These are phyloP conservation scores for Aegilops tauschii DNA, from an alignment of 176 grass and related monocot genomes.

Conservation along the genomic window DNA sequence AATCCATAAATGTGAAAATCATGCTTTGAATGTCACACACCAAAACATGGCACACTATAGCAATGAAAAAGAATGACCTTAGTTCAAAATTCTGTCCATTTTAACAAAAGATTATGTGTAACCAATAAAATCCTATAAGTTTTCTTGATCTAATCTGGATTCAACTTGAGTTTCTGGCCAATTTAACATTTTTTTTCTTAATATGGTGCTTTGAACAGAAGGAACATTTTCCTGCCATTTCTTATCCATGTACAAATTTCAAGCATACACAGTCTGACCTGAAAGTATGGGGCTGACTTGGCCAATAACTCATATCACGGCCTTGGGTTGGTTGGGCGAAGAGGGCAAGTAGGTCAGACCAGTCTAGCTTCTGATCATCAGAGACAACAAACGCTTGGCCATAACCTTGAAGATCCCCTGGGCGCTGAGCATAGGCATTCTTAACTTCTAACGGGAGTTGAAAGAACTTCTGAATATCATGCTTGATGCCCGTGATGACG, in stretches of 20 bases:
- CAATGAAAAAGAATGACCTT: too few species aligned
- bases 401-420: constrained; percentile 70
- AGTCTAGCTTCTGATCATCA: constrained; percentile 84
- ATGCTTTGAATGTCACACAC: too few species aligned
- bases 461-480: constrained; percentile 57
- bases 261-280: constrained; percentile 8
- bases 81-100: too few species aligned
- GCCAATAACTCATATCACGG: constrained; percentile 42
- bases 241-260: not conserved
- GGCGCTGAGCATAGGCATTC: constrained; percentile 68
- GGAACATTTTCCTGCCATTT: not conserved
- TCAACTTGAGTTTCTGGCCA: too few species aligned
- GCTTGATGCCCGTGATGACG: constrained; percentile 58
- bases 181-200: too few species aligned
- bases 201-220: too few species aligned
- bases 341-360: constrained; percentile 82
- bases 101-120: too few species aligned
- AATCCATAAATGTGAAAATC: too few species aligned
- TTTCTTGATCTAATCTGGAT: too few species aligned
- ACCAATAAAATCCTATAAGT: too few species aligned
- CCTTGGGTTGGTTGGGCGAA: constrained; percentile 45
- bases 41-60: too few species aligned
- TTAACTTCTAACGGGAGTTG: constrained; percentile 79
- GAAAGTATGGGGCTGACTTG: constrained; percentile 29
- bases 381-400: constrained; percentile 86